Evolutionary conservation across 2,329 filamentous ascomycete genomes (phyloP), one percentile per base, ranked within the genome.

Genomic region (Apiospora kogelbergensis): DNA sequence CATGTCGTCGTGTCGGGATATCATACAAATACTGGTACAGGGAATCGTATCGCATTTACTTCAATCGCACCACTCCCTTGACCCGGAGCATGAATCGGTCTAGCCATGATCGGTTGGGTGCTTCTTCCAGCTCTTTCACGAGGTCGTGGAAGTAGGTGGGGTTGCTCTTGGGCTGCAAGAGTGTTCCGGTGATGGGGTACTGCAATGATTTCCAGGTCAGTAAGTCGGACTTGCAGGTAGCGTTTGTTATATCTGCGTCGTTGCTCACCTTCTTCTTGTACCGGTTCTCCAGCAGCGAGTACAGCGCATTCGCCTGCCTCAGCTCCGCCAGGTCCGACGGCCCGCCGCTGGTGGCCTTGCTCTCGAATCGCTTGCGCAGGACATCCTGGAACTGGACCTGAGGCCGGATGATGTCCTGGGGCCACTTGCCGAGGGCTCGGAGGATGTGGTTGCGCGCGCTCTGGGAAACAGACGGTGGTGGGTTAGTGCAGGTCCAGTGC

Each of bases 131-230:
- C 77, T 92, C 90, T 67, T 80, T 82, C 0, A 91, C 76, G 40
- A 92, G 78, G 72, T 90, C 86, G 24, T 81, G 78, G 75, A 90
- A 92, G 76, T 92, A 90, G 0, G 84, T 86, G 45, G 90, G 90
- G 72, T 91, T 88, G 74, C 88, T 90, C 76, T 83, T 84, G 17
- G 90, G 90, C 67, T 82, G 79, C 69, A 91, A 79, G 57, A 91
- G 79, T 4, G 79, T 79, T 48, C 85, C 84, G n/a, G 79, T 84
- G 15, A 85, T 75, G 24, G 81, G 81, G 73, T 87, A 85, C 84
- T 85, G 68, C 26, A 45, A 20, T 9, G 40, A 15, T 7, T 17
- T 6, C 10, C 13, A 44, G n/a, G 41, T 44, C 24, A 42, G 37
- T 24, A 65, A 4, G 37, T 40, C n/a, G n/a, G 13, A 40, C 9